Conservation (phyloP, 2,329 filamentous ascomycete species). For the Eurotiales sp. region DNA sequence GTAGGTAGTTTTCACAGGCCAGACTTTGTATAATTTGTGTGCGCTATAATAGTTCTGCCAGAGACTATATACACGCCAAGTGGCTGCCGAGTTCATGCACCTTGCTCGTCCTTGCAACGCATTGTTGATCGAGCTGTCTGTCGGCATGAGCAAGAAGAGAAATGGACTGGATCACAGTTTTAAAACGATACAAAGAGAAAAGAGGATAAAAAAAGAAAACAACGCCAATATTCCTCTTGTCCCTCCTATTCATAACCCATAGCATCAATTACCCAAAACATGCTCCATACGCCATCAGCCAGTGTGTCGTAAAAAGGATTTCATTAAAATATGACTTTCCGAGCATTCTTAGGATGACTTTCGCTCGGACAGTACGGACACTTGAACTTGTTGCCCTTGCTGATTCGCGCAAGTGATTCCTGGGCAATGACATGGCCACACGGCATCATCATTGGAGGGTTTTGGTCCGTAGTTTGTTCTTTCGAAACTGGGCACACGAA, state of each 20-base stretch:
- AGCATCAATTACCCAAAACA: constrained; percentile 3
- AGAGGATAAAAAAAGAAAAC: neutral
- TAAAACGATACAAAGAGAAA: neutral
- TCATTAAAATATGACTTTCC: constrained; percentile 62
- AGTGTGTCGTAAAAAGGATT: neutral
- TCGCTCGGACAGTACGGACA: constrained; percentile 94
- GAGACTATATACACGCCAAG: no score
- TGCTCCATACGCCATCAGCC: constrained; percentile 7
- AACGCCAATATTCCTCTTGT: neutral
- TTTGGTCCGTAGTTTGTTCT: constrained; percentile 87
- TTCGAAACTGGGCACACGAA: constrained; percentile 98
- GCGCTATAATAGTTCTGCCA: no score
- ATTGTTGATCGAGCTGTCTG: neutral
- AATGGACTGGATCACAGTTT: neutral
- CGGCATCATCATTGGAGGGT: constrained; percentile 94
- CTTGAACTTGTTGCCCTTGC: constrained; percentile 79
- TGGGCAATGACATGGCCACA: constrained; percentile 92
- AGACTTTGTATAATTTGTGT: no score
- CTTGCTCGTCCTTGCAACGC: neutral
- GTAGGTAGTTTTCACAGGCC: no score
- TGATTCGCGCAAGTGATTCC: constrained; percentile 74
- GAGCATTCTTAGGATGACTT: constrained; percentile 71
- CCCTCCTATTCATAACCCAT: constrained; percentile 3
- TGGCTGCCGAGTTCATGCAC: no score
- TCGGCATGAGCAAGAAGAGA: neutral